Conservation (phyloP, 1,139 yeast species). For the Komagataea norvegica region DNA sequence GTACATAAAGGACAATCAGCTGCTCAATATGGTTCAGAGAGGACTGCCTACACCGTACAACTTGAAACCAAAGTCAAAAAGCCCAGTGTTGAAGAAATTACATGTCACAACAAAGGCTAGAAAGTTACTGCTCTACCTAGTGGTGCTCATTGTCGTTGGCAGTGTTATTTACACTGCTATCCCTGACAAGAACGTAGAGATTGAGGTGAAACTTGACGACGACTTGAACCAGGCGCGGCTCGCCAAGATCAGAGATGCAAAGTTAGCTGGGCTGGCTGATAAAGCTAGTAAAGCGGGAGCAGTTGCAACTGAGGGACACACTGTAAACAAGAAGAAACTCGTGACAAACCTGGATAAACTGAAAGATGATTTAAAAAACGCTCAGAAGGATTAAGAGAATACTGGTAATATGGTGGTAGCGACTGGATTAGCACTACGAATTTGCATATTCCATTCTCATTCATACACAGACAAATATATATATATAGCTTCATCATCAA, state of each 20-base stretch:
- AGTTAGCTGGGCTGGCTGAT: background rate
- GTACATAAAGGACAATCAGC: too few relatives aligned
- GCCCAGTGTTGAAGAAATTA: conserved; percentile 4
- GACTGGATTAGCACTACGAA: too few relatives aligned
- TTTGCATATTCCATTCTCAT: background rate
- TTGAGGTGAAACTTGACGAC: conserved; percentile 14
- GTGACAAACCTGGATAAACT: conserved; percentile 5
- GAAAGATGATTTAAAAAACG: background rate
- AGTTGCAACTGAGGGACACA: background rate
- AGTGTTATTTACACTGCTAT: conserved; percentile 28
- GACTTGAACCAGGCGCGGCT: conserved; percentile 2
- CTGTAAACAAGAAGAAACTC: conserved; percentile 2
- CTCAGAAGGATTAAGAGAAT: conserved; percentile 1
- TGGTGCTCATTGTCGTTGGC: conserved; percentile 30
- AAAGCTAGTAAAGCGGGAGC: background rate
- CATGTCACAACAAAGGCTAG: conserved; percentile 42
- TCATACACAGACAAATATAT: too few relatives aligned
- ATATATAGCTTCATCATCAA: conserved; percentile 3
- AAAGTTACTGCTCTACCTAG: conserved; percentile 34
- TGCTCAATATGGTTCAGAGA: conserved; percentile 10
- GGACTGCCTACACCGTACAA: conserved; percentile 26
- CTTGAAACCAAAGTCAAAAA: conserved; percentile 18
- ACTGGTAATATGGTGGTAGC: too few relatives aligned
- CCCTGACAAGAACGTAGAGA: conserved; percentile 22
- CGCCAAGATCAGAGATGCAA: background rate